phyloP scores from a whole-genome alignment of 176 grass and related monocot genomes.

The Oryza punctata region DNA sequence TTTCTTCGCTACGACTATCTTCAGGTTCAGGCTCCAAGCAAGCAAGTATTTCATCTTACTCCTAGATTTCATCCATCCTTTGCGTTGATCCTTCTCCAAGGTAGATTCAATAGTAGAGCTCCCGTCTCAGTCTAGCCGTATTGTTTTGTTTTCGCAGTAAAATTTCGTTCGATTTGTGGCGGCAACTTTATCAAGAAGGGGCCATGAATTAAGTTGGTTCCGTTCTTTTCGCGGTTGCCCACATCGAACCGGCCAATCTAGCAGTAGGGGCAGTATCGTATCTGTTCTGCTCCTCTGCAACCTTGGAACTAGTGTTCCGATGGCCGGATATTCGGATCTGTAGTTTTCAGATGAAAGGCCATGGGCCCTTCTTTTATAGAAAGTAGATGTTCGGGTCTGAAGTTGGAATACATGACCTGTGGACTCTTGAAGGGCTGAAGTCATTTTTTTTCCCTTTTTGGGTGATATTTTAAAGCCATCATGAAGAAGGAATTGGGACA shows the following conservation, averaged over 20 bases:
- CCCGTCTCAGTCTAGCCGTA: background rate
- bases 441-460: background rate
- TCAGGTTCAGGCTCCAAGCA: background rate
- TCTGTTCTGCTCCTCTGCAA: slow-evolving; percentile 3
- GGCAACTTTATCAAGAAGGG: slow-evolving; percentile 51
- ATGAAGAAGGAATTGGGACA: background rate
- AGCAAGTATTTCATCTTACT: background rate
- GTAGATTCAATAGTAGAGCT: background rate
- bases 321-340: slow-evolving; percentile 17
- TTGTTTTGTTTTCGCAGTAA: slow-evolving; percentile 1
- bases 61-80: background rate
- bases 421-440: background rate
- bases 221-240: slow-evolving; percentile 43
- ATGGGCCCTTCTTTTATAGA: no score
- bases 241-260: slow-evolving; percentile 10
- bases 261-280: background rate
- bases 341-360: no score
- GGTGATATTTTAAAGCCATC: background rate
- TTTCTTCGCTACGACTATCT: background rate
- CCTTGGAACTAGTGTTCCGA: slow-evolving; percentile 3
- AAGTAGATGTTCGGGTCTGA: no score
- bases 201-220: slow-evolving; percentile 15
- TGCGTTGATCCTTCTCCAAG: background rate
- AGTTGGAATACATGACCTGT: background rate
- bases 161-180: background rate